Percentiles rank a stretch among this genome's conserved stretches.
These are phyloP conservation scores for Pholiota microspora DNA, from an alignment of 768 basidiomycete species.

Conservation along the genomic window DNA sequence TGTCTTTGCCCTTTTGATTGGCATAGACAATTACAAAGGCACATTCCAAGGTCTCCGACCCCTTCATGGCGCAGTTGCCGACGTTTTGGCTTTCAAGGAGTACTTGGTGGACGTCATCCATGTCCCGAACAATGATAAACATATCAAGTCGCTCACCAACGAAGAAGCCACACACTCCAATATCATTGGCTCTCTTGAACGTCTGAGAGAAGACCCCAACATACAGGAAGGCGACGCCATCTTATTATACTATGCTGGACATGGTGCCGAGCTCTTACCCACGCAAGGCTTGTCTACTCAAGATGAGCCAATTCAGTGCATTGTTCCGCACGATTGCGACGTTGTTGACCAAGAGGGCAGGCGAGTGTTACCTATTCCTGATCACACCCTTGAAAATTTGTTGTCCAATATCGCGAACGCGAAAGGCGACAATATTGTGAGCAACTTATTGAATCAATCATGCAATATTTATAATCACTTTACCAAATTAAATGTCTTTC, in stretches of 20 bases:
- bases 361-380: conserved; percentile 8
- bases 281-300: neutral
- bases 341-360: neutral
- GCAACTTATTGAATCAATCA: too few relatives aligned
- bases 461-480: too few relatives aligned
- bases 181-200: conserved; percentile 9
- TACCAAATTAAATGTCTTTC: too few relatives aligned
- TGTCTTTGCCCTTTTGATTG: conserved; percentile 12
- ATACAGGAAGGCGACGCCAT: conserved; percentile 5
- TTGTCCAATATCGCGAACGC: conserved; percentile 8
- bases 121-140: conserved; percentile 3
- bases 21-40: conserved; percentile 11
- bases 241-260: conserved; percentile 16
- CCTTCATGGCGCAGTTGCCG: conserved; percentile 11
- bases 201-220: neutral
- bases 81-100: conserved; percentile 5
- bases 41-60: neutral
- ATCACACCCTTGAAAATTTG: conserved; percentile 7
- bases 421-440: conserved; percentile 17
- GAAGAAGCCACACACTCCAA: conserved; percentile 5
- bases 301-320: conserved; percentile 7
- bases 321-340: conserved; percentile 16
- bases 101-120: neutral
- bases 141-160: conserved; percentile 6
- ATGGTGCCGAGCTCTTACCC: conserved; percentile 7